phyloP scores from a whole-genome alignment of 257 asterid species.

The Solanum phureja region DNA sequence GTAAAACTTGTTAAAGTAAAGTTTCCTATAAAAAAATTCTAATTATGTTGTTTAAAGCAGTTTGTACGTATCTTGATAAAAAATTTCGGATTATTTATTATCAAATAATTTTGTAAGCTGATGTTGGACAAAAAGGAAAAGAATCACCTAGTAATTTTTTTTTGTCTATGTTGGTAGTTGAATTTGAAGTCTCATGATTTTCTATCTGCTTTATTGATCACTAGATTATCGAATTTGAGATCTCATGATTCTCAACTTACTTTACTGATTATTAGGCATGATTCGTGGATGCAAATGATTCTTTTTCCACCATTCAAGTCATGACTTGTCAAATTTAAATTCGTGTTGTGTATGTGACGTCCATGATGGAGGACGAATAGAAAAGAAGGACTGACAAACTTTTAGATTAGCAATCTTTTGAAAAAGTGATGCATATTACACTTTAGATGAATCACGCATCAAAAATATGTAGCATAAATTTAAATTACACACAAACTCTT shows the following conservation, averaged over 20 bases:
- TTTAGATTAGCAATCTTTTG: neutral
- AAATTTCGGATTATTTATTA: neutral
- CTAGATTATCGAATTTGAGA: too few relatives aligned
- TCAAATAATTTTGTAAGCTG: neutral
- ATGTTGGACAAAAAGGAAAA: neutral
- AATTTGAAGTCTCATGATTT: too few relatives aligned
- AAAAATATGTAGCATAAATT: neutral
- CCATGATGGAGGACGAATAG: neutral
- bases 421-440: neutral
- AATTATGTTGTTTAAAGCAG: neutral
- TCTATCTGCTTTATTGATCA: too few relatives aligned
- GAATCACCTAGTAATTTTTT: neutral
- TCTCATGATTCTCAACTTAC: neutral
- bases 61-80: rapidly evolving
- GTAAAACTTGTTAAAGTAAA: neutral
- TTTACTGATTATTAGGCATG: neutral
- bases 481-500: neutral
- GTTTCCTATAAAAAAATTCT: neutral
- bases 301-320: neutral
- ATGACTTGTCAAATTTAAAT: neutral
- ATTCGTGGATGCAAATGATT: neutral
- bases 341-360: neutral
- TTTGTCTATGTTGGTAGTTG: too few relatives aligned
- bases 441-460: neutral
- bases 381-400: neutral